phyloP scores from a whole-genome alignment of 148 eudicot species.

The Chenopodium berlandieri region DNA sequence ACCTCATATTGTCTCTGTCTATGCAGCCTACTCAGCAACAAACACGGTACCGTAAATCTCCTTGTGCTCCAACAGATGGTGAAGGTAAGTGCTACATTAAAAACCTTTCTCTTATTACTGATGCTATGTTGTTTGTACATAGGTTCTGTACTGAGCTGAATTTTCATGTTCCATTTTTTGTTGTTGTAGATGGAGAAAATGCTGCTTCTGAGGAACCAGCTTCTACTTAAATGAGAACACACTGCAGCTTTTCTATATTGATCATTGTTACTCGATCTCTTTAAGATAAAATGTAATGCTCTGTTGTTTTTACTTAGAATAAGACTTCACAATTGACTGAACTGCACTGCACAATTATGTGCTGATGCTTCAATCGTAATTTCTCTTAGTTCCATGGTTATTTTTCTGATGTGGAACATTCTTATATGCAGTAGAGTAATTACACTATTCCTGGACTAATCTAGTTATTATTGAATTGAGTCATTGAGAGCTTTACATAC shows the following conservation, averaged over 20 bases:
- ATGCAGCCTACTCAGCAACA: constrained; percentile 65
- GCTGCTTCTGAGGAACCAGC: constrained; percentile 56
- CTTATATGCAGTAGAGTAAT: neutral
- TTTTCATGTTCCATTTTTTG: neutral
- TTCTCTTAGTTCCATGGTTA: constrained; percentile 16
- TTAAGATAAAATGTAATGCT: constrained; percentile 20
- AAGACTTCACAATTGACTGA: constrained; percentile 11
- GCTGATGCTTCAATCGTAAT: constrained; percentile 14
- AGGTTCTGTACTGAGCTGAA: neutral
- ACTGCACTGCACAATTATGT: constrained; percentile 15
- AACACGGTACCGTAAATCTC: constrained; percentile 92
- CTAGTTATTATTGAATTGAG: neutral
- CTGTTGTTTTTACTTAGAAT: constrained; percentile 34
- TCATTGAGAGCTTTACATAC: too few relatives aligned
- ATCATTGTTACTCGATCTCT: constrained; percentile 28
- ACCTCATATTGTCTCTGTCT: neutral
- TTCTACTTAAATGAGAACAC: constrained; percentile 48
- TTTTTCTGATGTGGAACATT: constrained; percentile 21
- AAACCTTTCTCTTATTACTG: neutral
- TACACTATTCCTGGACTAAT: too few relatives aligned
- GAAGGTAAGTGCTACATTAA: constrained; percentile 49
- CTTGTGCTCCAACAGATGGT: constrained; percentile 79
- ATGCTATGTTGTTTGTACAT: neutral
- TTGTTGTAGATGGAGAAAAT: constrained; percentile 45
- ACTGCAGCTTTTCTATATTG: constrained; percentile 22